Conservation (phyloP, 306 rosid species). For the Macrotyloma uniflorum region DNA sequence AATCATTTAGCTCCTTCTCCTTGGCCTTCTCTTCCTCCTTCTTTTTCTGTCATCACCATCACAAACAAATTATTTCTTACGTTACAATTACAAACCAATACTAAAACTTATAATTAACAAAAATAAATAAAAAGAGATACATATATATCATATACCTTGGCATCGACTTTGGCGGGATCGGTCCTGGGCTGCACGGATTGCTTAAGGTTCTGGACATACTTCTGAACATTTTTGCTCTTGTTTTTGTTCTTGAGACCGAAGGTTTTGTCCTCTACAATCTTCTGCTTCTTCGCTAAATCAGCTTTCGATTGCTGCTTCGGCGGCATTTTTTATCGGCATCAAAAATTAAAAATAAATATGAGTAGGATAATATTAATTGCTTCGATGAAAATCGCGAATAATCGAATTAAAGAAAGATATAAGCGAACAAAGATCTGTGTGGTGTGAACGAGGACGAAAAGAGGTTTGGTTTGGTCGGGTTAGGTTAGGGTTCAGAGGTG, state of each 20-base stretch:
- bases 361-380: not conserved
- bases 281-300: slow-evolving; percentile 95
- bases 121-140: not conserved
- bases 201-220: slow-evolving; percentile 81
- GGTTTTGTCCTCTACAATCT: slow-evolving; percentile 93
- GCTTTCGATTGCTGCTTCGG: slow-evolving; percentile 82
- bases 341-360: not conserved
- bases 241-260: slow-evolving; percentile 94
- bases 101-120: not conserved
- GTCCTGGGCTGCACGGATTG: slow-evolving; percentile 69
- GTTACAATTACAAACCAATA: not conserved
- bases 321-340: slow-evolving; percentile 69
- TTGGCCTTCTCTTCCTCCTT: slow-evolving; percentile 95
- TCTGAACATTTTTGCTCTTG: slow-evolving; percentile 89
- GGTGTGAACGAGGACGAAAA: not conserved
- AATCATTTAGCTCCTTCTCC: slow-evolving; percentile 90
- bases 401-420: not conserved
- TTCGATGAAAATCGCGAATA: not conserved
- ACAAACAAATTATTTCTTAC: not conserved
- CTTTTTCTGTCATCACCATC: slow-evolving; percentile 69
- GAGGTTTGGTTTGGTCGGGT: slow-evolving; percentile 12
- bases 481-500: slow-evolving; percentile 39
- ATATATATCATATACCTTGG: slow-evolving; percentile 52
- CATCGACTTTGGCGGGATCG: slow-evolving; percentile 64
- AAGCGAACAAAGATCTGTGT: not conserved